phyloP scores from a whole-genome alignment of 495 filamentous ascomycete species.

The Xylaria bambusicola region DNA sequence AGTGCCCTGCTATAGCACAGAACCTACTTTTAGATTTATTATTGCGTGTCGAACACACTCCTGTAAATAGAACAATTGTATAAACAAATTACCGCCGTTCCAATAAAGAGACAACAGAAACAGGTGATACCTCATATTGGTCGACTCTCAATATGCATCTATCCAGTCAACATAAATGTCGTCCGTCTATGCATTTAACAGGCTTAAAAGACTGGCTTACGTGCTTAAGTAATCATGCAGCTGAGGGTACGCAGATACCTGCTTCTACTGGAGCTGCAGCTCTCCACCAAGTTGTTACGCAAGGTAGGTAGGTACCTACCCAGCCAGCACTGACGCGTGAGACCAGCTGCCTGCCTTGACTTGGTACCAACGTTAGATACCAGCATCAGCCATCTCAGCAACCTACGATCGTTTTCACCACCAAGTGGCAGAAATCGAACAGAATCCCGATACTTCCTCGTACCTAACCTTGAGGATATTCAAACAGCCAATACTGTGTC shows the following conservation, averaged over 20 bases:
- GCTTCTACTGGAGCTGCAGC: background rate
- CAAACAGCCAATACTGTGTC: background rate
- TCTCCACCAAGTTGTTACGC: background rate
- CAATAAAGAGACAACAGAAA: no score
- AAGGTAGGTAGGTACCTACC: constrained; percentile 1
- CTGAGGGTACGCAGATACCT: constrained; percentile 21
- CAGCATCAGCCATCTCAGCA: constrained; percentile 19
- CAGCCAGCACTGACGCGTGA: constrained; percentile 38
- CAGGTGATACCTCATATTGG: no score
- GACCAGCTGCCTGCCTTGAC: constrained; percentile 29
- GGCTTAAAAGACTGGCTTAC: background rate
- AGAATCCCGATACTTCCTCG: background rate
- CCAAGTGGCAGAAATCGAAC: no score
- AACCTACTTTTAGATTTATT: background rate
- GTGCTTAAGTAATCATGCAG: constrained; percentile 3
- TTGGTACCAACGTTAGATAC: background rate
- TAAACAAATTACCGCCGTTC: no score
- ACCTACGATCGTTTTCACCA: no score
- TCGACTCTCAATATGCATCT: background rate
- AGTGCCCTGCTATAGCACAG: background rate
- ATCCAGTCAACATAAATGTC: background rate
- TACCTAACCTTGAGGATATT: no score
- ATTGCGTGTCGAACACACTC: background rate
- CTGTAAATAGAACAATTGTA: background rate
- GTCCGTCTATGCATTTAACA: background rate